Conservation (phyloP, 2,329 filamentous ascomycete genomes). For the Drechslerella dactyloides region DNA sequence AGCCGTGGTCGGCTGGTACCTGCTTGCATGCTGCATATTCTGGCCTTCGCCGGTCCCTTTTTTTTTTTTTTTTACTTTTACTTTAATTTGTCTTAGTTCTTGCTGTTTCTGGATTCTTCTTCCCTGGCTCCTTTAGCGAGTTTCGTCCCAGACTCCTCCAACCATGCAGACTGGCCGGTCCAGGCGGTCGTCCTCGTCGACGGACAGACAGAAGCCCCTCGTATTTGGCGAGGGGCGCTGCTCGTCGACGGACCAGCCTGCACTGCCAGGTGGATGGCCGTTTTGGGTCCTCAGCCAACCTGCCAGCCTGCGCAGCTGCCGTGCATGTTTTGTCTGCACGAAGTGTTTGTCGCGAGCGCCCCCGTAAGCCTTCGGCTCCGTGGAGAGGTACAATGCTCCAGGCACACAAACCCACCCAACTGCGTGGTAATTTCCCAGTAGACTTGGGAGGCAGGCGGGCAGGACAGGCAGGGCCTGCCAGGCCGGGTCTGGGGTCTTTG, state of each 20-base stretch:
- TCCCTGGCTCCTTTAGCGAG: constrained; percentile 11
- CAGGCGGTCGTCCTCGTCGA: not conserved
- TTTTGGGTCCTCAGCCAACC: constrained; percentile 17
- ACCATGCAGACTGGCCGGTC: not conserved
- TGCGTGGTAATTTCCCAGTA: constrained; percentile 48
- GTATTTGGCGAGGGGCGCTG: constrained; percentile 32
- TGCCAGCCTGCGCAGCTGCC: constrained; percentile 17
- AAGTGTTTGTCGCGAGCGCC: not conserved
- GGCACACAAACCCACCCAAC: constrained; percentile 38
- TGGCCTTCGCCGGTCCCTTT: constrained; percentile 13
- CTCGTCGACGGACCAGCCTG: constrained; percentile 23
- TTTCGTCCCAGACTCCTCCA: constrained; percentile 4
- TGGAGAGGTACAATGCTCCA: not conserved
- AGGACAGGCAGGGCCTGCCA: constrained; percentile 15
- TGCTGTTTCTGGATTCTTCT: constrained; percentile 13
- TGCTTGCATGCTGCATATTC: constrained; percentile 35
- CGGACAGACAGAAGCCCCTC: constrained; percentile 17
- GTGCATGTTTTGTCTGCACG: not conserved
- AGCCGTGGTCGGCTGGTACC: constrained; percentile 12
- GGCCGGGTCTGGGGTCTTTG: constrained; percentile 45
- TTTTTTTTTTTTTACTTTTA: constrained; percentile 8
- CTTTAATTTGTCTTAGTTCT: not conserved
- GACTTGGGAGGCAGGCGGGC: constrained; percentile 34
- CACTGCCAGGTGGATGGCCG: no score
- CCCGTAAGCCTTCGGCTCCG: constrained; percentile 1